These are phyloP conservation scores for Crucihimalaya himalaica DNA, from an alignment of 345 rosid genomes.

Conservation along the genomic window DNA sequence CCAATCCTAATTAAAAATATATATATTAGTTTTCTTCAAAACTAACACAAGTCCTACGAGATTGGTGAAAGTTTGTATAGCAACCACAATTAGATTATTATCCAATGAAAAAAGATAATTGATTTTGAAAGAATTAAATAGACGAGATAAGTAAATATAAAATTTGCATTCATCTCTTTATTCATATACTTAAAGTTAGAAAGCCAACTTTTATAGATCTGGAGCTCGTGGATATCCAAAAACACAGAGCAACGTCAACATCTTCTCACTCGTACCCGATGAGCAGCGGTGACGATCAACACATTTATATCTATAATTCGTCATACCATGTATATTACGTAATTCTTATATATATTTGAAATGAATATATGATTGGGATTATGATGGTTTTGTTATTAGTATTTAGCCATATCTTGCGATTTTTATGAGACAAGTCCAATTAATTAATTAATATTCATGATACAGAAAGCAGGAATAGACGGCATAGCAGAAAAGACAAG, in stretches of 20 bases:
- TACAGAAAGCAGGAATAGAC: constrained; percentile 22
- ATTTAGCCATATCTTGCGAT: not conserved
- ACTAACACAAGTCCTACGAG: too few species aligned
- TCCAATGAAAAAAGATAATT: too few species aligned
- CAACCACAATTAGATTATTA: too few species aligned
- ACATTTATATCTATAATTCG: constrained; percentile 19
- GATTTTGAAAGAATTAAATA: too few species aligned
- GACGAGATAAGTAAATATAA: too few species aligned
- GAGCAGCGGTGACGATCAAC: constrained; percentile 14
- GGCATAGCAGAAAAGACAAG: not conserved
- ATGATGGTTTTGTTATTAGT: not conserved
- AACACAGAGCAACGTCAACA: not conserved
- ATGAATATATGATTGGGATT: not conserved
- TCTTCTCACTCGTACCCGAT: not conserved
- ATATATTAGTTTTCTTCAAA: too few species aligned
- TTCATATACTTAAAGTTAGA: too few species aligned
- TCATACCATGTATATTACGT: not conserved
- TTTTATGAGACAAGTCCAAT: not conserved
- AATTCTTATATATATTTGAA: too few species aligned
- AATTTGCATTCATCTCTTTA: too few species aligned
- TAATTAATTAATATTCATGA: not conserved
- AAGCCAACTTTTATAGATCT: not conserved
- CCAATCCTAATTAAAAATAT: too few species aligned
- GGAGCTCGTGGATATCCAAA: not conserved
- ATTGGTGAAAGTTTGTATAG: too few species aligned